These are phyloP conservation scores for Phylloporus sp. DNA, from an alignment of 768 basidiomycete species.

Conservation along the genomic window DNA sequence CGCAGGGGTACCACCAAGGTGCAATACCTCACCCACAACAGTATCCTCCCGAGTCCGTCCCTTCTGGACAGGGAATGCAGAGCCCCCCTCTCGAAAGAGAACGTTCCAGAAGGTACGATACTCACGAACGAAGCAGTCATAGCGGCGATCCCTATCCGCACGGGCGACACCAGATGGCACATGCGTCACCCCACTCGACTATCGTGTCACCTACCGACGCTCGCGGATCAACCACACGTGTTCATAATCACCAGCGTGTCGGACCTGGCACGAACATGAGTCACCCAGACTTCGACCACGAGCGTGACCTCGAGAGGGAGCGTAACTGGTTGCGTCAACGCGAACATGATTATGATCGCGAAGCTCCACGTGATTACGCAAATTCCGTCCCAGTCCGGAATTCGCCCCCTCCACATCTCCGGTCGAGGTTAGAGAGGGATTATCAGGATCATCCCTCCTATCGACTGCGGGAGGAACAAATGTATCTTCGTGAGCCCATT, in stretches of 20 bases:
- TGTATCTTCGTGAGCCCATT: conserved; percentile 30
- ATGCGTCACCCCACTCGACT: conserved; percentile 32
- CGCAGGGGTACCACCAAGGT: conserved; percentile 32
- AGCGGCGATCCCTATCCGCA: conserved; percentile 33
- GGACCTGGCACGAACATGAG: conserved; percentile 58
- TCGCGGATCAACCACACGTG: conserved; percentile 36
- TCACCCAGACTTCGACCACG: conserved; percentile 31
- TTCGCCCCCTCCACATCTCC: conserved; percentile 38
- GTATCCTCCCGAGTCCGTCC: conserved; percentile 41
- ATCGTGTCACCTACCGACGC: conserved; percentile 32
- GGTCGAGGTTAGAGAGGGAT: conserved; percentile 34
- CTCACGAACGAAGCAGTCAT: conserved; percentile 36
- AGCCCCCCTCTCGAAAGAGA: conserved; percentile 47
- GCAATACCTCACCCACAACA: conserved; percentile 41
- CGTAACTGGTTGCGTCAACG: conserved; percentile 32
- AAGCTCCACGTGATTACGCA: conserved; percentile 30
- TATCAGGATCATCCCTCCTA: conserved; percentile 28
- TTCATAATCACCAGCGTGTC: conserved; percentile 63
- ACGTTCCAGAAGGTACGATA: conserved; percentile 46
- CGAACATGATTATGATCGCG: conserved; percentile 42
- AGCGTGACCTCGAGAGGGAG: conserved; percentile 48
- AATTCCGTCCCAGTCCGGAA: conserved; percentile 31
- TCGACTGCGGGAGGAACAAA: conserved; percentile 27
- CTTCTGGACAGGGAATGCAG: conserved; percentile 43
- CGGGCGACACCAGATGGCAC: conserved; percentile 28